Evolutionary conservation across 257 asterid species (phyloP).

Genomic region (Datura wrightii): DNA sequence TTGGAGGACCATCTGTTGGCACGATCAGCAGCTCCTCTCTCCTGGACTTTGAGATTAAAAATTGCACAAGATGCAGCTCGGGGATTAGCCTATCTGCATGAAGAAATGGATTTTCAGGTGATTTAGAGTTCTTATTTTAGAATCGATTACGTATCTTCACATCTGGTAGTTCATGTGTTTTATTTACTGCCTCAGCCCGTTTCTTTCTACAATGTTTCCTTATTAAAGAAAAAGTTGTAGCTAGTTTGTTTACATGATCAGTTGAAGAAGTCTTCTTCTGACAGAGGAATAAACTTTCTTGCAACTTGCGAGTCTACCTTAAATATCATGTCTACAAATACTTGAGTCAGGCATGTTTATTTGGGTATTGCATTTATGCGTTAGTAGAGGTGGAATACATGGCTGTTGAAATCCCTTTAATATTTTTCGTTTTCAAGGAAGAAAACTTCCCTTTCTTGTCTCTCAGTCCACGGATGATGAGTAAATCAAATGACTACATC

Average conservation of each 20-base stretch:
- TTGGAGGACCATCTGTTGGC: conserved; percentile 82
- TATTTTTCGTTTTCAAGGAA: no score
- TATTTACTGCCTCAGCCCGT: background rate
- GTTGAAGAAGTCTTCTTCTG: background rate
- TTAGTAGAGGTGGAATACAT: no score
- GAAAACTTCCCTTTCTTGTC: background rate
- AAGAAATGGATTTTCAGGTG: conserved; percentile 99
- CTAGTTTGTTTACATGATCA: background rate
- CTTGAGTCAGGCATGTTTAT: no score
- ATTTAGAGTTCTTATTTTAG: background rate
- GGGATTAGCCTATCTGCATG: conserved; percentile 91
- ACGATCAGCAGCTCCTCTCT: conserved; percentile 66
- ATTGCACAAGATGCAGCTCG: conserved; percentile 96
- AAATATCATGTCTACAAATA: no score
- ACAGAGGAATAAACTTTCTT: background rate
- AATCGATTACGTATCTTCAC: background rate
- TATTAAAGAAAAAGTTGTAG: background rate
- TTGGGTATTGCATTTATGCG: no score
- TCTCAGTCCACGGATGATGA: background rate
- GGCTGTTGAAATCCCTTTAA: no score
- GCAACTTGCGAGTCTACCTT: background rate
- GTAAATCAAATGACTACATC: background rate
- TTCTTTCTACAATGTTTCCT: background rate
- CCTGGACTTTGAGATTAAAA: conserved; percentile 73
- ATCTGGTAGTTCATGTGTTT: background rate